These are phyloP conservation scores for Neurospora sp. DNA, from an alignment of 495 filamentous ascomycete species.

Conservation along the genomic window DNA sequence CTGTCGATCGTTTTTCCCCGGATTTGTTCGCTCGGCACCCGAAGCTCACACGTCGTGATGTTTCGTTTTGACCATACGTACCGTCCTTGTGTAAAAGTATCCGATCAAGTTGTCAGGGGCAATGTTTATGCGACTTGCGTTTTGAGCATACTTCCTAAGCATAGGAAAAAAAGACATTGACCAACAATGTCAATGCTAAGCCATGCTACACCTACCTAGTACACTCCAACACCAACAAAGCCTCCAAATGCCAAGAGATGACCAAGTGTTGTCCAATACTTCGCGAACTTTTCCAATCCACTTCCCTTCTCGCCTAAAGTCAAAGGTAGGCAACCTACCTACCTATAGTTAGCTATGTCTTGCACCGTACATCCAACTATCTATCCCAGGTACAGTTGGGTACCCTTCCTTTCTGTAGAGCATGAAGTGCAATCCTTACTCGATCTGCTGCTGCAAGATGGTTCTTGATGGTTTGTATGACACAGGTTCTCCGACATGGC, in stretches of 20 bases:
- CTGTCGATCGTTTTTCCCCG: background rate
- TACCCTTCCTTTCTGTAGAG: background rate
- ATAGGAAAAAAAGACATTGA: background rate
- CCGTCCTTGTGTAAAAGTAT: background rate
- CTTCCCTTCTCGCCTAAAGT: background rate
- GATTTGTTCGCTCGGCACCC: background rate
- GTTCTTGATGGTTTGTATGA: background rate
- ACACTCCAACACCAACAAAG: background rate
- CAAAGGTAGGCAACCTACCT: too few species aligned
- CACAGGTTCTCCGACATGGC: background rate
- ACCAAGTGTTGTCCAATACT: slow-evolving; percentile 4
- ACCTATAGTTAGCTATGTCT: background rate
- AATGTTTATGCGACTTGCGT: background rate
- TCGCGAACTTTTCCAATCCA: slow-evolving; percentile 13
- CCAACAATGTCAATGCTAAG: background rate
- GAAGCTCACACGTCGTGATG: background rate
- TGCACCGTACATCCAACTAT: background rate
- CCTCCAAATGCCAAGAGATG: background rate
- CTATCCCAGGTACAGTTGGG: background rate
- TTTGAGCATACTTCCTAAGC: too few species aligned
- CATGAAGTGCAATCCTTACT: background rate
- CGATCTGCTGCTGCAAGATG: background rate
- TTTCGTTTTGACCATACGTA: background rate
- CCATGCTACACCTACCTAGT: background rate
- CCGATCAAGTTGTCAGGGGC: background rate